Conservation (phyloP, 352 stramenopile genomes). For the Pythium phragmitis region DNA sequence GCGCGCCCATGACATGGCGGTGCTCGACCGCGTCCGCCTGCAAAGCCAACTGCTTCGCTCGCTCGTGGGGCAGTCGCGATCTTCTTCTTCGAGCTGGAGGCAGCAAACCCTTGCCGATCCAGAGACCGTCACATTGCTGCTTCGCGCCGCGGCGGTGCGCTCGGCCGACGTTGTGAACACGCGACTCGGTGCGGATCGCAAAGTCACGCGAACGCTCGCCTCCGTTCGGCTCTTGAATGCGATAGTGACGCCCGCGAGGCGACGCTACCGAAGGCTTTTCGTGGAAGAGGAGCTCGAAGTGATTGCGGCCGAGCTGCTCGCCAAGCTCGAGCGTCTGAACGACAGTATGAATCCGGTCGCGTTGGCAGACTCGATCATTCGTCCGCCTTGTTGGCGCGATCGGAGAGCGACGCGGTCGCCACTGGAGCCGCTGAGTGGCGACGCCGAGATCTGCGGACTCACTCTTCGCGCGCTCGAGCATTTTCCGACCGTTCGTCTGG, state of each 20-base stretch:
- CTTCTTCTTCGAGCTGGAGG: not conserved
- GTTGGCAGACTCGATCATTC: not conserved
- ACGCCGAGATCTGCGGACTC: conserved; percentile 59
- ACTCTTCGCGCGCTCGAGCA: conserved; percentile 62
- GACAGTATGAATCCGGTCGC: not conserved
- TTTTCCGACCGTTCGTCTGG: conserved; percentile 77
- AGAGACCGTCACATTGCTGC: not conserved
- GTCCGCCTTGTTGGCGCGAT: conserved; percentile 1
- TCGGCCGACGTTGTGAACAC: not conserved
- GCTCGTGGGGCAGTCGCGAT: not conserved
- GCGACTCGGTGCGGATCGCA: not conserved
- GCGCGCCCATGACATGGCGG: not conserved
- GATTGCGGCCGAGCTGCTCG: conserved; percentile 2
- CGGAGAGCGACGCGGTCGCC: not conserved
- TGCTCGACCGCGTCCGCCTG: not conserved
- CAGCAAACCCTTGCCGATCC: not conserved
- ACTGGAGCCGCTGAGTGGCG: conserved; percentile 63
- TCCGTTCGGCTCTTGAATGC: not conserved
- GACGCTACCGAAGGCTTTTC: not conserved
- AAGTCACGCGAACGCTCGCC: not conserved
- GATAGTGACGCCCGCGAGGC: not conserved
- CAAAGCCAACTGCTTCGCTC: not conserved
- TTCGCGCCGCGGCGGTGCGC: not conserved
- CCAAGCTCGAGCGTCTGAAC: not conserved
- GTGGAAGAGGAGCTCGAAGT: conserved; percentile 20